These are phyloP conservation scores for Phoenix dactylifera DNA, from an alignment of 176 grass and related monocot species.

Conservation along the genomic window DNA sequence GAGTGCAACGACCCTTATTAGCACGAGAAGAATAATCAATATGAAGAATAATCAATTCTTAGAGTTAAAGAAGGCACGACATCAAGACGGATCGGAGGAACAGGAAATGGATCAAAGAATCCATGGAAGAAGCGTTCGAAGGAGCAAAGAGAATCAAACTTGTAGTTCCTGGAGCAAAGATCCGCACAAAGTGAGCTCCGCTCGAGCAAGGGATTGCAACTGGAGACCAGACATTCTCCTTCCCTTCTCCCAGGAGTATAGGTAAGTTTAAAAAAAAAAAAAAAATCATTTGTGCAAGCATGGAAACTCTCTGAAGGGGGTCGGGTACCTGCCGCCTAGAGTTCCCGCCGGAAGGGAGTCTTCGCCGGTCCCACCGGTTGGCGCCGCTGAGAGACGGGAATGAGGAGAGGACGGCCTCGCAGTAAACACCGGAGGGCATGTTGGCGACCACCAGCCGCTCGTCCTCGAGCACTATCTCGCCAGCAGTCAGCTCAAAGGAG, in stretches of 20 bases:
- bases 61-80: too few species aligned
- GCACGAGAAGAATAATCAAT: too few species aligned
- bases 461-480: constrained; percentile 60
- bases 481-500: constrained; percentile 4
- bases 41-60: too few species aligned
- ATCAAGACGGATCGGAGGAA: neutral
- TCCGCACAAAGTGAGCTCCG: constrained; percentile 43
- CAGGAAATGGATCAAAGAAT: neutral
- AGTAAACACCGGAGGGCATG: constrained; percentile 82
- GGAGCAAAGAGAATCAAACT: constrained; percentile 19
- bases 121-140: neutral
- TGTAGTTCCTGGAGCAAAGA: constrained; percentile 74
- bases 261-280: too few species aligned
- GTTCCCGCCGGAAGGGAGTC: too few species aligned
- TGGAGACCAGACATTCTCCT: constrained; percentile 22
- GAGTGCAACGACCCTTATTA: too few species aligned
- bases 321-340: too few species aligned
- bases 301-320: too few species aligned
- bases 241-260: too few species aligned
- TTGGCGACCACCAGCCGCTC: constrained; percentile 62
- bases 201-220: constrained; percentile 19
- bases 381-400: neutral
- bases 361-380: too few species aligned
- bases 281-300: too few species aligned
- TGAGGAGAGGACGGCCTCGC: constrained; percentile 59